A percentile compares a stretch with the other conserved stretches of the same genome.
These are phyloP conservation scores for Syzygium grande DNA, from an alignment of 345 rosid genomes.

Conservation along the genomic window DNA sequence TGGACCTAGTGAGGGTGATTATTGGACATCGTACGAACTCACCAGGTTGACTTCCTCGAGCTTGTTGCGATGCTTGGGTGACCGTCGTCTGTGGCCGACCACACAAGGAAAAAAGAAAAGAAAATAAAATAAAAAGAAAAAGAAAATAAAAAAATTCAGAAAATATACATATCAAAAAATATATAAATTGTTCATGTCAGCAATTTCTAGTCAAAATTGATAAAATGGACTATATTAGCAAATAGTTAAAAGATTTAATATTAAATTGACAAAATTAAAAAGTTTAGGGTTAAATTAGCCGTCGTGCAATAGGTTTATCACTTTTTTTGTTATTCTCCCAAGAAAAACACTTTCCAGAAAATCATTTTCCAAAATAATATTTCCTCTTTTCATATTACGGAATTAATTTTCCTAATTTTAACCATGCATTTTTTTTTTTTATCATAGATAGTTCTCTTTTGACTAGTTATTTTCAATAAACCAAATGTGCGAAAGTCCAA, in stretches of 20 bases:
- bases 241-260: background rate
- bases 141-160: background rate
- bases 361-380: background rate
- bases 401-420: background rate
- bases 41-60: background rate
- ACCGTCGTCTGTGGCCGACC: too few species aligned
- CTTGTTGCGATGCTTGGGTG: background rate
- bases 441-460: background rate
- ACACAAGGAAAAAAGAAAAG: background rate
- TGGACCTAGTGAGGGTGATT: background rate
- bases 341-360: background rate
- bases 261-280: background rate
- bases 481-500: background rate
- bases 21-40: background rate
- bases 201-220: background rate
- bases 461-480: background rate
- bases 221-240: background rate
- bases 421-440: background rate
- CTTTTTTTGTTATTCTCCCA: background rate
- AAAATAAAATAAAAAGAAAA: background rate
- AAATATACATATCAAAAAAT: background rate
- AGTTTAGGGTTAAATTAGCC: background rate
- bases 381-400: background rate
- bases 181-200: background rate
- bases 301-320: rapidly evolving